These are phyloP conservation scores for Flagelloscypha sp. DNA, from an alignment of 768 basidiomycete genomes.

Conservation along the genomic window DNA sequence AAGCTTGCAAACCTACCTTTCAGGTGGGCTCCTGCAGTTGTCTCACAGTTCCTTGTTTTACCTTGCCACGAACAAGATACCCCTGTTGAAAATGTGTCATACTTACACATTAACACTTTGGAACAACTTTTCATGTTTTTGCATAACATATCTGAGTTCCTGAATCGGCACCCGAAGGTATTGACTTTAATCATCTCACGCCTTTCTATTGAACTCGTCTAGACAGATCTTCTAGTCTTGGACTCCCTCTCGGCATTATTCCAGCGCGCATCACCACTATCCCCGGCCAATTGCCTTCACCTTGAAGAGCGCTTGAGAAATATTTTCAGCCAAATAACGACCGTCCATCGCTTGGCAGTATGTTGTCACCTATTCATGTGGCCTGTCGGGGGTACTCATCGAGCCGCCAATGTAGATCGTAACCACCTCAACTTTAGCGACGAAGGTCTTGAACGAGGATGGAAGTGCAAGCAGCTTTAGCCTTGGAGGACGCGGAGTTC, in stretches of 20 bases:
- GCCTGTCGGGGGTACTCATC: neutral
- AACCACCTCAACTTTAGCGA: slow-evolving; percentile 61
- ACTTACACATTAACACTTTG: slow-evolving; percentile 36
- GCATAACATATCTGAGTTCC: slow-evolving; percentile 39
- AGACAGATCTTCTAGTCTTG: slow-evolving; percentile 57
- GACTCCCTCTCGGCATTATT: slow-evolving; percentile 65
- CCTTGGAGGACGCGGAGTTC: slow-evolving; percentile 50
- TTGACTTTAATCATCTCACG: slow-evolving; percentile 5
- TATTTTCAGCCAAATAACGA: slow-evolving; percentile 39
- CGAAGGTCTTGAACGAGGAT: slow-evolving; percentile 56
- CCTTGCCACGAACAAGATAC: slow-evolving; percentile 15
- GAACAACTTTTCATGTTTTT: slow-evolving; percentile 53
- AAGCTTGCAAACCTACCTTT: slow-evolving; percentile 18
- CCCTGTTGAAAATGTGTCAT: slow-evolving; percentile 24
- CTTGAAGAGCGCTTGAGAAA: slow-evolving; percentile 49
- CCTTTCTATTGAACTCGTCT: slow-evolving; percentile 2
- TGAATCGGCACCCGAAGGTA: slow-evolving; percentile 41
- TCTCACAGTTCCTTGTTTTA: slow-evolving; percentile 2
- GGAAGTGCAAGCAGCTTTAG: slow-evolving; percentile 62
- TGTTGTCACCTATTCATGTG: slow-evolving; percentile 4
- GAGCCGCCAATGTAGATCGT: slow-evolving; percentile 31
- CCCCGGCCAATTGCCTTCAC: slow-evolving; percentile 31
- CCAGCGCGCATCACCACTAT: slow-evolving; percentile 37
- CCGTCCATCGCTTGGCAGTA: slow-evolving; percentile 44
- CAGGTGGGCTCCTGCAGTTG: slow-evolving; percentile 14